Evolutionary conservation across 257 asterid species (phyloP).

Genomic region (Ocimum tenuiflorum): DNA sequence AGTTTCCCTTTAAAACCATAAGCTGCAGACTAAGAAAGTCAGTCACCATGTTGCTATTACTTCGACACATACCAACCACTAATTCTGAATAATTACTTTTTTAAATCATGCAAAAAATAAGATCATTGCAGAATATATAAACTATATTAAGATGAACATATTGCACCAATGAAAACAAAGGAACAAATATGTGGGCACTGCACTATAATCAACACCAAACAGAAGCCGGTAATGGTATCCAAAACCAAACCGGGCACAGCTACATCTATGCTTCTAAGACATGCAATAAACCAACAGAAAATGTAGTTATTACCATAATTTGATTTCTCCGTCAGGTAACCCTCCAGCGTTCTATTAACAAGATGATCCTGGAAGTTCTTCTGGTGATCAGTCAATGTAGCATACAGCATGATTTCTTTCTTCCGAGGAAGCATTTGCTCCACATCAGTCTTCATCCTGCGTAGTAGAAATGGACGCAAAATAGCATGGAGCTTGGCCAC

Average conservation of each 20-base stretch:
- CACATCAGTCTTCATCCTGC: conserved; percentile 90
- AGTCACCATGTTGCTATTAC: conserved; percentile 7
- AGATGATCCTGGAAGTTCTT: conserved; percentile 86
- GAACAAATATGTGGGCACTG: neutral
- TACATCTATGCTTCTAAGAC: neutral
- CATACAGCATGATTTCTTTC: conserved; percentile 88
- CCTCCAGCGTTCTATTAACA: conserved; percentile 67
- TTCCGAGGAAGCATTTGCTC: conserved; percentile 85
- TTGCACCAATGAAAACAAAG: neutral
- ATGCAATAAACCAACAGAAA: neutral
- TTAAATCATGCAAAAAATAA: neutral
- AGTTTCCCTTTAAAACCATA: conserved; percentile 65
- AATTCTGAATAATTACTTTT: no score
- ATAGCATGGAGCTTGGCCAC: conserved; percentile 92
- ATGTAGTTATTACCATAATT: conserved; percentile 37
- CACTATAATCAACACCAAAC: no score
- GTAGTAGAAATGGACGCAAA: conserved; percentile 87
- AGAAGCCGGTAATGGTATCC: neutral
- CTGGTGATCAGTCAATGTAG: conserved; percentile 77
- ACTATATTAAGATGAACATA: neutral
- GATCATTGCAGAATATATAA: neutral
- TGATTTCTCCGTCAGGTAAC: conserved; percentile 43
- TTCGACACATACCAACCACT: neutral
- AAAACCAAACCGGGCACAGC: neutral
- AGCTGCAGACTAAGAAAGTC: conserved; percentile 45